A percentile compares a stretch with the other conserved stretches of the same genome.
phyloP scores from a whole-genome alignment of 1,284 basidiomycete genomes.

The Naganishia albida region DNA sequence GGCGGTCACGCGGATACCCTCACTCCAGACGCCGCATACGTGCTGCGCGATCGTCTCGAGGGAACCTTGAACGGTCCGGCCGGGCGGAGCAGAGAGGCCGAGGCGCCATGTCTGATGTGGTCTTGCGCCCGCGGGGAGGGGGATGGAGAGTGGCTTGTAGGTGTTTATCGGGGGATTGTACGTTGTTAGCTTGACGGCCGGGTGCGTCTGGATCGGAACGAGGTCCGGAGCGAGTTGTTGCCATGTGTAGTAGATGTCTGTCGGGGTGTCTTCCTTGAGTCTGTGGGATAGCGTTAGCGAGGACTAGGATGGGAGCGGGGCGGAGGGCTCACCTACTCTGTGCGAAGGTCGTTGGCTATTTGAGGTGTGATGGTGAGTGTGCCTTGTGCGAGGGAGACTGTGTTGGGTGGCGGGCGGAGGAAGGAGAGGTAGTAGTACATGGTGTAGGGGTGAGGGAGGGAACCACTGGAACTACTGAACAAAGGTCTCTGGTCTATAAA shows the following conservation, averaged over 20 bases:
- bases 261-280: slow-evolving; percentile 38
- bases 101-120: slow-evolving; percentile 67
- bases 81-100: slow-evolving; percentile 56
- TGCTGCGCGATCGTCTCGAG: slow-evolving; percentile 24
- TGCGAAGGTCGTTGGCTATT: slow-evolving; percentile 54
- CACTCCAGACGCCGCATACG: slow-evolving; percentile 47
- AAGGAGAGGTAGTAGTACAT: slow-evolving; percentile 56
- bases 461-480: too few relatives aligned
- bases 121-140: slow-evolving; percentile 60
- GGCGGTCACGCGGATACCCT: slow-evolving; percentile 43
- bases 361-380: slow-evolving; percentile 51
- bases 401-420: slow-evolving; percentile 51
- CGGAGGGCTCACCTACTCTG: slow-evolving; percentile 45
- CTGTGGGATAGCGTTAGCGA: slow-evolving; percentile 8
- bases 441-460: neutral
- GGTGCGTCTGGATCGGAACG: neutral
- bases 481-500: too few relatives aligned
- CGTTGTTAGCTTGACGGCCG: slow-evolving; percentile 66
- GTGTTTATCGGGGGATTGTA: slow-evolving; percentile 63
- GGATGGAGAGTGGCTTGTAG: slow-evolving; percentile 70
- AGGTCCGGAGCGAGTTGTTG: slow-evolving; percentile 35
- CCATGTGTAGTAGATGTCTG: slow-evolving; percentile 47
- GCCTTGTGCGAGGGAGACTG: slow-evolving; percentile 34
- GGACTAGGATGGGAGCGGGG: neutral
- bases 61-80: slow-evolving; percentile 15